Conservation (phyloP, 768 basidiomycete species). For the Clitopilus passeckerianus region DNA sequence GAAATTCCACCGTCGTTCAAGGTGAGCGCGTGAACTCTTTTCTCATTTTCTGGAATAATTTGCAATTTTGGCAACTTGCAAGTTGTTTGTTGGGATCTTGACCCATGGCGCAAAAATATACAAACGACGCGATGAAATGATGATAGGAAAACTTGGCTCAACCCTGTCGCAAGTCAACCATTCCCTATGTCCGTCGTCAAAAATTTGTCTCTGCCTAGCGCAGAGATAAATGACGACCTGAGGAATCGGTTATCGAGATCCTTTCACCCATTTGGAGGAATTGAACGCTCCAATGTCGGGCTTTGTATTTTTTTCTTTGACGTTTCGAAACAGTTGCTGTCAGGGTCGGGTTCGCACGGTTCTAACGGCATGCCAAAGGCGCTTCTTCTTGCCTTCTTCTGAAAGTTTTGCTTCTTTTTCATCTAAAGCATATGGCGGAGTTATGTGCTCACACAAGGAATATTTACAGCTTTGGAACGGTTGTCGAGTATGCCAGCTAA, state of each 20-base stretch:
- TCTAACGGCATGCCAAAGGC: slow-evolving; percentile 15
- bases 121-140: neutral
- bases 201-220: neutral
- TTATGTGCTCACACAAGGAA: slow-evolving; percentile 10
- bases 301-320: slow-evolving; percentile 1
- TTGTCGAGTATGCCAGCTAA: slow-evolving; percentile 34
- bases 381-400: neutral
- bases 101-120: neutral
- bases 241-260: neutral
- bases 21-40: slow-evolving; percentile 20
- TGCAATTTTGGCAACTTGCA: neutral
- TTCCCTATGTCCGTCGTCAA: neutral
- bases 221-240: neutral
- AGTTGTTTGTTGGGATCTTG: neutral
- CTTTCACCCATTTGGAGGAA: neutral
- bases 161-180: slow-evolving; percentile 4
- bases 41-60: slow-evolving; percentile 6
- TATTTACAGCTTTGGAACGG: slow-evolving; percentile 55
- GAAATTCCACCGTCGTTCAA: slow-evolving; percentile 26
- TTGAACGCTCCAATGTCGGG: neutral
- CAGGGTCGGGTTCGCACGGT: slow-evolving; percentile 17
- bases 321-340: neutral
- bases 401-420: slow-evolving; percentile 11
- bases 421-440: slow-evolving; percentile 2
- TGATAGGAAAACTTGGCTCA: neutral